Base-by-base conservation (phyloP, 1,139 yeast genomes). In the Yamadazyma conglobata region DNA sequence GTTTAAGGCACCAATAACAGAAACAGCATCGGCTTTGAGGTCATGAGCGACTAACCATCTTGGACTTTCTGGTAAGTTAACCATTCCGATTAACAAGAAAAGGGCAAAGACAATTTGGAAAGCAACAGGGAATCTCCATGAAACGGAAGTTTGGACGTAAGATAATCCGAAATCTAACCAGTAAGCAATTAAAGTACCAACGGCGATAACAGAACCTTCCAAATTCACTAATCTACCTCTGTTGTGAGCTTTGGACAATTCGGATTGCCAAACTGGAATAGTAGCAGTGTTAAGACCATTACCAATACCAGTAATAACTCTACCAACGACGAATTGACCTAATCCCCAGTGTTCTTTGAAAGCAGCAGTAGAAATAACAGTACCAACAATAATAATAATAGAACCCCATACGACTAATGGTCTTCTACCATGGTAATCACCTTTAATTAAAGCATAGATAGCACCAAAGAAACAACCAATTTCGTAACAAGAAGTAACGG, bases 391-490 rank as follows among this genome's bases (percentile, higher is more conserved):
- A 46, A 66, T 56, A 28, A 70, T 50, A 7, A 55, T 13, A 29
- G 64, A 54, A 27, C 77, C 77, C 28, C 56, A 25, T 13, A 60
- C 38, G 17, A 73, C 48, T 24, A 69, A 52, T 24, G 55, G 50
- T 42, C 60, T 64, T 56, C 82, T 64, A 32, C 82, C 82, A 25
- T 47, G 50, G 14, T 42, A 49, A 38, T 76, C 82, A 40, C 70
- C 54, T 27, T 66, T 42, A 32, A 44, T 37, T 6, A 59, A 43
- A 10, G 57, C 55, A 33, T 51, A 50, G 12, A 69, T 52, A 48
- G 86, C 84, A 42, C 91, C 91, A 40, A 73, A 69, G 64, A 81
- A 74, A 66, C 87, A 80, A 16, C 91, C 91, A 35, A 82, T 53
- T 52, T 80, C 88, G 54, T 80, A 82, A 56, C 84, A 75, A 1